These are phyloP conservation scores for Porosira glacialis DNA, from an alignment of 352 stramenopile species.

Conservation along the genomic window DNA sequence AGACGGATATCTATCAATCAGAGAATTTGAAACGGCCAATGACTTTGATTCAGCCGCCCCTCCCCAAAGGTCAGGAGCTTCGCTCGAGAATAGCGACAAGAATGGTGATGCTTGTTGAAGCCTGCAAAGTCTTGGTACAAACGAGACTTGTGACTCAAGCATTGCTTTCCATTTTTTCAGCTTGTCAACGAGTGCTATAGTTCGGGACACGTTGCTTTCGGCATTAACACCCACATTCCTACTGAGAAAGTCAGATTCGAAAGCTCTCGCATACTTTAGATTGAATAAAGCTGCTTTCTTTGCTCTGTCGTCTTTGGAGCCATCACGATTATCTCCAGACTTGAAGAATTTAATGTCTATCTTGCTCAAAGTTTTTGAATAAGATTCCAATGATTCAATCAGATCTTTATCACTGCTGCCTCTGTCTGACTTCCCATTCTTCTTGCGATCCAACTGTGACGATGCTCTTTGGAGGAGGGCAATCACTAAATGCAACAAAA, in stretches of 20 bases:
- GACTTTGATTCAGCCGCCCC: constrained; percentile 53
- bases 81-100: constrained; percentile 65
- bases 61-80: constrained; percentile 75
- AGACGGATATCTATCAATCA: constrained; percentile 27
- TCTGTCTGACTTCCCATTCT: constrained; percentile 39
- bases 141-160: constrained; percentile 66
- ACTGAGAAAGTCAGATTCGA: constrained; percentile 75
- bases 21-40: constrained; percentile 40
- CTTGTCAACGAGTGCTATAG: constrained; percentile 56
- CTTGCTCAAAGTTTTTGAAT: constrained; percentile 41
- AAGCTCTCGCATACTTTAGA: constrained; percentile 44
- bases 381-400: constrained; percentile 33
- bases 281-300: constrained; percentile 55
- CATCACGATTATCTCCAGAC: constrained; percentile 44
- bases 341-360: constrained; percentile 54
- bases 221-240: background rate
- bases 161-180: constrained; percentile 77
- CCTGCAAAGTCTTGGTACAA: constrained; percentile 56
- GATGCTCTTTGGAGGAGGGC: constrained; percentile 87
- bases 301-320: constrained; percentile 24
- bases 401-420: too few relatives aligned
- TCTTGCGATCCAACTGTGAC: constrained; percentile 80
- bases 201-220: constrained; percentile 6
- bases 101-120: constrained; percentile 73
- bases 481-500: constrained; percentile 90